Conservation (phyloP, 371 early-diverging fungal species). For the Mucor sp. region DNA sequence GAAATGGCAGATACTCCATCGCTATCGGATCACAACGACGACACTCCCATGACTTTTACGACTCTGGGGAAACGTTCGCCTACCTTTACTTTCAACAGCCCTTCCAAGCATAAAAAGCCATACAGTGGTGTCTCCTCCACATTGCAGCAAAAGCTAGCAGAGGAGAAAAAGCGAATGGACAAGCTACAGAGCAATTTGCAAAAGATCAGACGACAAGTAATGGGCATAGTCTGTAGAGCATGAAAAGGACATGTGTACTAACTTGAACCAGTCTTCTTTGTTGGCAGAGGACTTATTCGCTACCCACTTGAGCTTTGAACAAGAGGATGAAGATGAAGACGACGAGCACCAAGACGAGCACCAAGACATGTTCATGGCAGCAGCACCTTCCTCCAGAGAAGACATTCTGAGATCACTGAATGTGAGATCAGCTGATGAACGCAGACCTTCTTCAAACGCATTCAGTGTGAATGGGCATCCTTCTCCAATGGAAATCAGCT, state of each 20-base stretch:
- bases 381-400: background rate
- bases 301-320: background rate
- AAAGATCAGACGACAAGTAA: conserved; percentile 23
- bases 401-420: background rate
- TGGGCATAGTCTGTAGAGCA: background rate
- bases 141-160: background rate
- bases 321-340: conserved; percentile 1
- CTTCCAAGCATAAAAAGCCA: background rate
- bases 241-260: background rate
- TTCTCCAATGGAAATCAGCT: background rate
- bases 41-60: conserved; percentile 2
- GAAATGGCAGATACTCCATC: conserved; percentile 17
- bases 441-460: background rate
- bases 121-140: background rate
- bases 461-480: background rate
- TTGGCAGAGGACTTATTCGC: conserved; percentile 9
- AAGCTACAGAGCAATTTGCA: conserved; percentile 9
- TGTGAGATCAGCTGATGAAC: background rate
- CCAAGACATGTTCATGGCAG: background rate
- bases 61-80: background rate
- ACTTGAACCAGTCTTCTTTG: conserved; percentile 13
- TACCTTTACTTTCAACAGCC: background rate
- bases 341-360: background rate
- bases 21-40: conserved; percentile 5
- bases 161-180: conserved; percentile 20